Evolutionary conservation across 192 early-diverging fungal species (phyloP).

Genomic region (Coemansia guatemalensis): DNA sequence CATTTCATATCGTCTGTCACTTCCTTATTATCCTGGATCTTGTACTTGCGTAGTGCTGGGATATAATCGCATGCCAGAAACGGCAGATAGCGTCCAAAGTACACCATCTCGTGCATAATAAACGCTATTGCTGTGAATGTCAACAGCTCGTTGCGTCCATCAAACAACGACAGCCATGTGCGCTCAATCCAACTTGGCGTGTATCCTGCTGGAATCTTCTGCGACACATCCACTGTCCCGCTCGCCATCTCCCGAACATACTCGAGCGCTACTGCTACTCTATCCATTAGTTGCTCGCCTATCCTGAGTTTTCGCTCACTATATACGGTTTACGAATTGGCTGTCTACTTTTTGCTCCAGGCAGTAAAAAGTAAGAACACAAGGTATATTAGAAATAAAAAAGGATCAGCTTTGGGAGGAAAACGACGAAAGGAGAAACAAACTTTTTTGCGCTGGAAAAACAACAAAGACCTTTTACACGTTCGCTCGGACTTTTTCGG

Average conservation of each 20-base stretch:
- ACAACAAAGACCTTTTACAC: neutral
- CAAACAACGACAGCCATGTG: conserved; percentile 66
- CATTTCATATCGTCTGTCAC: conserved; percentile 67
- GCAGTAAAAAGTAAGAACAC: neutral
- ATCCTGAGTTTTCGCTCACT: neutral
- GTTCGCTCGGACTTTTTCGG: neutral
- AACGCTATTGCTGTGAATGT: conserved; percentile 76
- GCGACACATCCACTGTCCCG: conserved; percentile 32
- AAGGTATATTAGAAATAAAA: neutral
- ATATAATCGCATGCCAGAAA: conserved; percentile 84
- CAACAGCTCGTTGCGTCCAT: conserved; percentile 67
- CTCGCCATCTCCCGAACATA: conserved; percentile 36
- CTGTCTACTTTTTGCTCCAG: neutral
- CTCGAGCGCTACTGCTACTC: conserved; percentile 19
- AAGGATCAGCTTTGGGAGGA: neutral
- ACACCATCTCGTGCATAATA: conserved; percentile 86
- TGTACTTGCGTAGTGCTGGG: conserved; percentile 83
- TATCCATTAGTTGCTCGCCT: conserved; percentile 11
- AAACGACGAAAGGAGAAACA: conserved; percentile 10
- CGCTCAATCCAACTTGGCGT: conserved; percentile 53
- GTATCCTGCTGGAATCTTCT: conserved; percentile 39
- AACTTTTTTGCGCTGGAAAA: neutral
- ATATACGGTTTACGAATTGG: neutral
- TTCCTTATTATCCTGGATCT: conserved; percentile 76
- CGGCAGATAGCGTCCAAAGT: conserved; percentile 90